Percentiles rank a stretch among this genome's conserved stretches.
Conservation (phyloP, 2,329 filamentous ascomycete genomes). For the Monascus ruber region DNA sequence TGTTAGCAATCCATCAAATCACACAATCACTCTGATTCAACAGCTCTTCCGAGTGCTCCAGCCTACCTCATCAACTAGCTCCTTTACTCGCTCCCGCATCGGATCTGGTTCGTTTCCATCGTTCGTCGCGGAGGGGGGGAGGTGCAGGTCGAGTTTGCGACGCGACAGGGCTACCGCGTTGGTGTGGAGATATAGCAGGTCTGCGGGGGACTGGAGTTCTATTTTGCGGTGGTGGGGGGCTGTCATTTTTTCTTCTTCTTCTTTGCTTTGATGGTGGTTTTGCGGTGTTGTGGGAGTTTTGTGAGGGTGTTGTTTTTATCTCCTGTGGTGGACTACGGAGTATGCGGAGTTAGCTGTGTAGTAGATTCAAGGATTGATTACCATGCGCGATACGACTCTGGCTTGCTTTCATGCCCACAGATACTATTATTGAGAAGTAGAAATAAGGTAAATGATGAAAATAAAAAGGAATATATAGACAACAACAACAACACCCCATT, state of each 20-base stretch:
- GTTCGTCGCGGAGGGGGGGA: conserved; percentile 33
- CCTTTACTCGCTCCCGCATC: conserved; percentile 32
- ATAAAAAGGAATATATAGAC: no score
- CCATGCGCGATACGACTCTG: no score
- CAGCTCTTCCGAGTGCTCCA: no score
- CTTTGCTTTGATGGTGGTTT: background rate
- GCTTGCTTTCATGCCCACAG: no score
- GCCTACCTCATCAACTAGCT: conserved; percentile 30
- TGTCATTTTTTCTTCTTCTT: conserved; percentile 10
- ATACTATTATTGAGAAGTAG: no score
- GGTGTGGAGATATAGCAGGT: conserved; percentile 38
- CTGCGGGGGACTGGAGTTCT: conserved; percentile 39
- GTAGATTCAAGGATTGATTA: no score
- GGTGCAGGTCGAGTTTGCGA: conserved; percentile 38
- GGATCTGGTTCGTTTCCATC: conserved; percentile 26
- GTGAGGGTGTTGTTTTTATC: background rate
- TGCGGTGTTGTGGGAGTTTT: conserved; percentile 1
- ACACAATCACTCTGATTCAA: no score
- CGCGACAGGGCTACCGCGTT: conserved; percentile 35
- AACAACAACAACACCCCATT: no score
- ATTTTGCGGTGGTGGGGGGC: conserved; percentile 37
- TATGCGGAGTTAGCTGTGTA: no score
- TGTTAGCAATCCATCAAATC: background rate
- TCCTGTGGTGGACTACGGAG: no score
- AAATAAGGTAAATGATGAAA: no score